Base-by-base conservation (phyloP, 2,329 filamentous ascomycete genomes). In the Epichloe sp. region DNA sequence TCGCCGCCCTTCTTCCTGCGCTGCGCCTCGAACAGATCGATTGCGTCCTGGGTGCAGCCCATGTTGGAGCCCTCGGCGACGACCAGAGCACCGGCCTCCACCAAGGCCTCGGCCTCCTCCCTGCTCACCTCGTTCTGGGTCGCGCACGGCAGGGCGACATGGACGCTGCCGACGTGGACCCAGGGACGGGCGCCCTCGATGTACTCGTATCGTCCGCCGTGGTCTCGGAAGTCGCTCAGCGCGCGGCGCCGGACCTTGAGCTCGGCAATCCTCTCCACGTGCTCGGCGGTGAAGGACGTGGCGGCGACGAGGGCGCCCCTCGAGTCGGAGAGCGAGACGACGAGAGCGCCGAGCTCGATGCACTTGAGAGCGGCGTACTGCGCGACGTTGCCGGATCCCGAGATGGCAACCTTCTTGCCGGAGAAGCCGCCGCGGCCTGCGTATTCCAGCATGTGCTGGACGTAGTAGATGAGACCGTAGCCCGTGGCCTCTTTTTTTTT, bases 51-150 rank as follows among this genome's bases (percentile, higher is more conserved):
- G 36, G 90, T 96, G 78, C 89, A 96, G 57, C 93, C 93, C 93
- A 98, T 97, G 82, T 97, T 97, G 72, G 86, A 93, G 52, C 93
- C 93, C 75, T 98, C 93, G 53, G 93, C 93, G 59, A 97, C 84
- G 75, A 88, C 94, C 67, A 84, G 81, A 65, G 78, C 79, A 59
- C 91, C 91, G 53, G 78, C 79, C 47, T 77, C 77, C 53, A 96
- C 80, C 44, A 97, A 80, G 17, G 79, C 82, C 73, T 88, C 76
- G 49, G 90, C 93, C 77, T 98, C 93, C 62, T 93, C 88, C 66
- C 83, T 82, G 65, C 80, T 89, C 64, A 98, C 88, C 75, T 98
- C 93, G 77, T 98, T 98, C 78, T 98, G 90, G 54, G 93, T 97
- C 41, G 93, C 93, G 63, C 80, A 90, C 49, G 93, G 93, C 52